These are phyloP conservation scores for Fraxinus latifolia DNA, from an alignment of 305 asterid genomes.

Conservation along the genomic window DNA sequence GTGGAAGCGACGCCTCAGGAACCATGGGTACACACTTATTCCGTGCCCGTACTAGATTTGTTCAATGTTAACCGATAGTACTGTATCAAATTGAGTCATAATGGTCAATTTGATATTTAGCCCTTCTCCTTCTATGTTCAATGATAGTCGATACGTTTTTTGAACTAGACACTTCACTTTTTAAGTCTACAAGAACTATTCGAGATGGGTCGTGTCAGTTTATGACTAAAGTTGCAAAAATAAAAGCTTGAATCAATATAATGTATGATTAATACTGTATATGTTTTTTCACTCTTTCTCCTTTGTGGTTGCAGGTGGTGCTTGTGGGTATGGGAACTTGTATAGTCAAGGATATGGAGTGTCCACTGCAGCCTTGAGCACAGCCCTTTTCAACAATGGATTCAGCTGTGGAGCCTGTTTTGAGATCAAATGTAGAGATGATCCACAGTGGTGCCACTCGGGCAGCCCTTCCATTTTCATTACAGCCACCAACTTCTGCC, in stretches of 20 bases:
- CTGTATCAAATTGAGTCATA: background rate
- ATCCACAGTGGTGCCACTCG: slow-evolving; percentile 60
- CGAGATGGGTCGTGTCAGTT: background rate
- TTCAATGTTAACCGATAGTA: background rate
- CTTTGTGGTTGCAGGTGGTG: slow-evolving; percentile 48
- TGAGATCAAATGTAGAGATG: slow-evolving; percentile 54
- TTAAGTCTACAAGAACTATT: background rate
- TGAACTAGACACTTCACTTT: background rate
- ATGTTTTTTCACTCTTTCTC: background rate
- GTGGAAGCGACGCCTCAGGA: slow-evolving; percentile 72
- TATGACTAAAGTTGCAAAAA: background rate
- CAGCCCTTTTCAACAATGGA: slow-evolving; percentile 70
- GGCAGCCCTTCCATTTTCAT: slow-evolving; percentile 67
- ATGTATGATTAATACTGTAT: background rate
- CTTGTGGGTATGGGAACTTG: slow-evolving; percentile 71
- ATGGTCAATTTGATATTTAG: background rate
- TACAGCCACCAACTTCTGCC: slow-evolving; percentile 80
- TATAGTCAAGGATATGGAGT: slow-evolving; percentile 77
- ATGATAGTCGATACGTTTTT: background rate
- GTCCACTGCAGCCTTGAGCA: slow-evolving; percentile 65
- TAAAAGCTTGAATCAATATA: background rate
- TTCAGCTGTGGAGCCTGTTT: slow-evolving; percentile 75
- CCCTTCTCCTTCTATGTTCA: background rate
- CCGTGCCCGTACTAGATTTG: background rate
- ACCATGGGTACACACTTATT: slow-evolving; percentile 49